These are phyloP conservation scores for Phytophthora idaei DNA, from an alignment of 352 stramenopile species.

Conservation along the genomic window DNA sequence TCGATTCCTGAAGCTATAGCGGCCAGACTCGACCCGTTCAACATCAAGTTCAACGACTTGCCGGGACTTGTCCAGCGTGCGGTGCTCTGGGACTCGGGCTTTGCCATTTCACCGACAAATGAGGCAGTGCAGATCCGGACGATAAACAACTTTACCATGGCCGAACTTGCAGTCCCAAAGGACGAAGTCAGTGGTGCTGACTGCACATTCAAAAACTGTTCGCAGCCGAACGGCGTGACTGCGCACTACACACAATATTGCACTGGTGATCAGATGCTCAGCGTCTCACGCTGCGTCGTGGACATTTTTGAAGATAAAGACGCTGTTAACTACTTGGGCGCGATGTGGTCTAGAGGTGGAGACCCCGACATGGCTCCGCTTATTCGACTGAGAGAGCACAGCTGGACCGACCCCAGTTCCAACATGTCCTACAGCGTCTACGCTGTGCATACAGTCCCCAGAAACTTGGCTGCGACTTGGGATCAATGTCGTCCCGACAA, in stretches of 20 bases:
- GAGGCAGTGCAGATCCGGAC: slow-evolving; percentile 30
- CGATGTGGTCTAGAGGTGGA: slow-evolving; percentile 36
- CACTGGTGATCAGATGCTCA: slow-evolving; percentile 41
- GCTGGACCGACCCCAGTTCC: slow-evolving; percentile 27
- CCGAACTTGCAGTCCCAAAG: slow-evolving; percentile 28
- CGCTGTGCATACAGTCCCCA: slow-evolving; percentile 23
- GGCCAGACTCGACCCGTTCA: slow-evolving; percentile 14
- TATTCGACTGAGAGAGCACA: slow-evolving; percentile 32
- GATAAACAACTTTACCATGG: slow-evolving; percentile 29
- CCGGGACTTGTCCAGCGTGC: slow-evolving; percentile 39
- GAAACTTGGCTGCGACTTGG: slow-evolving; percentile 12
- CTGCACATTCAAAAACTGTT: slow-evolving; percentile 36
- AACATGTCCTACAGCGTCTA: slow-evolving; percentile 26
- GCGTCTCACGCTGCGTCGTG: slow-evolving; percentile 30
- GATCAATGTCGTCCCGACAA: slow-evolving; percentile 21
- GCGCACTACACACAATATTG: slow-evolving; percentile 32
- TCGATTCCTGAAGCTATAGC: slow-evolving; percentile 16
- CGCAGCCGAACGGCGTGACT: slow-evolving; percentile 18
- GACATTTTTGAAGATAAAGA: slow-evolving; percentile 25
- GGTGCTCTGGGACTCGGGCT: slow-evolving; percentile 46
- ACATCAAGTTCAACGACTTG: slow-evolving; percentile 24
- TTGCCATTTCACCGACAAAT: slow-evolving; percentile 22
- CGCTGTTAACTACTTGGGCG: slow-evolving; percentile 10
- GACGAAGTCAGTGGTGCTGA: slow-evolving; percentile 8
- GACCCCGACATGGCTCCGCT: slow-evolving; percentile 22